Conservation (phyloP, 257 asterid species). For the Verbena officinalis region DNA sequence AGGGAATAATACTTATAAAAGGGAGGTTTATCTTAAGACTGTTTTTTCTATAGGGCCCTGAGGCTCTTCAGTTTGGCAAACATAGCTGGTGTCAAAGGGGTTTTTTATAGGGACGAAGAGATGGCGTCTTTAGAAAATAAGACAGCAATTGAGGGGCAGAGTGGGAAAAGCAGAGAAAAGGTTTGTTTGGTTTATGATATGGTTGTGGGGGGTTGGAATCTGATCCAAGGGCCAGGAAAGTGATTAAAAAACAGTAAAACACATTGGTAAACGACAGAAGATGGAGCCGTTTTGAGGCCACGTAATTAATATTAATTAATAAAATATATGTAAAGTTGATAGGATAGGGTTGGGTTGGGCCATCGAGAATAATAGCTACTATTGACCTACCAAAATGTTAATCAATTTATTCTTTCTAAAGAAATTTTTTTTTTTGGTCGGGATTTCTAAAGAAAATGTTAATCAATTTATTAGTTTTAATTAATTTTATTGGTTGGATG, state of each 20-base stretch:
- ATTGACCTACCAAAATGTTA: slow-evolving; percentile 6
- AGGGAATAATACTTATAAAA: no score
- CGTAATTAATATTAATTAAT: slow-evolving; percentile 15
- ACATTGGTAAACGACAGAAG: slow-evolving; percentile 26
- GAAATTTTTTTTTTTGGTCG: no score
- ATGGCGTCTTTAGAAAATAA: slow-evolving; percentile 35
- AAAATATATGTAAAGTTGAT: slow-evolving; percentile 5
- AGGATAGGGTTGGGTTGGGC: slow-evolving; percentile 8
- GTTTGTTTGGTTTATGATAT: slow-evolving; percentile 1
- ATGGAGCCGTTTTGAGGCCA: slow-evolving; percentile 36
- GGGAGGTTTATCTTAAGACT: not conserved
- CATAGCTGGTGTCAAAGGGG: slow-evolving; percentile 57
- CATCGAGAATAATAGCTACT: slow-evolving; percentile 22
- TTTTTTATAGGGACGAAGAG: slow-evolving; percentile 52
- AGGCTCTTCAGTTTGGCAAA: slow-evolving; percentile 87
- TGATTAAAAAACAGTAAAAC: not conserved
- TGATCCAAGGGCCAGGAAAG: slow-evolving; percentile 38
- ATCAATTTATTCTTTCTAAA: not conserved
- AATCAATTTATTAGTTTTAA: not conserved
- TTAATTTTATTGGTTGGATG: not conserved
- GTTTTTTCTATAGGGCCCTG: slow-evolving; percentile 48
- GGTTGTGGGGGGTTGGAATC: slow-evolving; percentile 23
- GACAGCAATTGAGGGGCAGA: slow-evolving; percentile 21
- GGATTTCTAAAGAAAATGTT: no score
- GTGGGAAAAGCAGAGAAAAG: slow-evolving; percentile 25